Evolutionary conservation across 805 yeast genomes (phyloP).

Genomic region (Isabelozyma gotoi): DNA sequence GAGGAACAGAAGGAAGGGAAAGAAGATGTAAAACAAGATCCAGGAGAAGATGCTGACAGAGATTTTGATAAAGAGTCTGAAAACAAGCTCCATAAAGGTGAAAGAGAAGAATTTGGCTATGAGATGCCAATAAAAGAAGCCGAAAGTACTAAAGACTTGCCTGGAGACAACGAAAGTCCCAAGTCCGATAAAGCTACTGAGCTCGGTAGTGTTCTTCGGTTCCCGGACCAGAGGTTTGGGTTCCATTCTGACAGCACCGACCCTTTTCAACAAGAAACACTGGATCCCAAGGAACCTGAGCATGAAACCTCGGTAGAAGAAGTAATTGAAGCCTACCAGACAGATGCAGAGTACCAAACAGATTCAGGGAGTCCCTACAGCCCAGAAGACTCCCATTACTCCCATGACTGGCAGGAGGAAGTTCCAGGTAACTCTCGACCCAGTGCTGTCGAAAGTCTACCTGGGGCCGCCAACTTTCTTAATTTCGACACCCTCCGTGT

Average conservation of each 20-base stretch:
- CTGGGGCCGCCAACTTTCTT: constrained; percentile 11
- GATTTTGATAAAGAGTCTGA: no score
- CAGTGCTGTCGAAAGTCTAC: no score
- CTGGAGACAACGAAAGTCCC: neutral
- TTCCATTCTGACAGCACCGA: no score
- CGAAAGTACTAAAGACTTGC: no score
- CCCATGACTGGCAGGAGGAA: constrained; percentile 11
- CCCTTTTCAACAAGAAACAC: no score
- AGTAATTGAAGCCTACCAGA: neutral
- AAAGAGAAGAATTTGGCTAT: no score
- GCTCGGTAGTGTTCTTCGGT: no score
- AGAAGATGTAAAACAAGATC: neutral
- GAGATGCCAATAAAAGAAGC: no score
- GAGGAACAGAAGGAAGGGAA: neutral
- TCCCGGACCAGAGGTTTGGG: no score
- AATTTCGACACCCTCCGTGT: constrained; percentile 10
- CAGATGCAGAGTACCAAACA: neutral
- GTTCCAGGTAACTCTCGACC: no score
- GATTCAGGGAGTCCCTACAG: neutral
- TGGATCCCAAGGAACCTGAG: neutral
- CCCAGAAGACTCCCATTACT: constrained; percentile 11
- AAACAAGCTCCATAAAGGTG: no score
- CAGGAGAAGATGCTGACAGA: neutral
- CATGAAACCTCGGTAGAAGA: neutral
- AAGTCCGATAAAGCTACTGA: neutral